Percentiles rank a stretch among this genome's conserved stretches.
These are phyloP conservation scores for Saprolegnia parasitica DNA, from an alignment of 352 stramenopile species.

Conservation along the genomic window DNA sequence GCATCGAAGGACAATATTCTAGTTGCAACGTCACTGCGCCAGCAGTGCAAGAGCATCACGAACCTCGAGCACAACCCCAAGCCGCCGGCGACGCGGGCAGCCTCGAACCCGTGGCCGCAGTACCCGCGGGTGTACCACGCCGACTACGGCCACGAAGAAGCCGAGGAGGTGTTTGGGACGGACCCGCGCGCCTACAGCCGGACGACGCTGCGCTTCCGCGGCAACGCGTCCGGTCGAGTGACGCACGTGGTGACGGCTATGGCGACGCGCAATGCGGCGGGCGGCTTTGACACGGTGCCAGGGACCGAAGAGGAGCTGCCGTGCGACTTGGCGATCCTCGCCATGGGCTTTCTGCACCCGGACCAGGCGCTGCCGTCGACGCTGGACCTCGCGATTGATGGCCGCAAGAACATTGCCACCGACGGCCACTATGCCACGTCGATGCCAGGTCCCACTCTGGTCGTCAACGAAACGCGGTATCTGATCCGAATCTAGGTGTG, in stretches of 20 bases:
- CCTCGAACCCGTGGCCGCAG: constrained; percentile 95
- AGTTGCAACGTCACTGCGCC: constrained; percentile 95
- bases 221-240: constrained; percentile 66
- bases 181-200: constrained; percentile 83
- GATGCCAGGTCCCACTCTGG: constrained; percentile 81
- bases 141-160: constrained; percentile 98
- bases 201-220: constrained; percentile 73
- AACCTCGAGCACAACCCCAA: constrained; percentile 96
- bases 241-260: constrained; percentile 67
- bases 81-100: constrained; percentile 86
- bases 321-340: constrained; percentile 92
- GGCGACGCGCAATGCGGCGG: constrained; percentile 40
- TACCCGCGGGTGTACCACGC: constrained; percentile 96
- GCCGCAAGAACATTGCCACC: constrained; percentile 89
- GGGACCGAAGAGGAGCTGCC: constrained; percentile 92
- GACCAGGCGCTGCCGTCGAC: constrained; percentile 89
- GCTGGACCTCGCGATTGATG: constrained; percentile 89
- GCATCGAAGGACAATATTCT: background rate
- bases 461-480: no score
- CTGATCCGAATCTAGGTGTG: constrained; percentile 78
- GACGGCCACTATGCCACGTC: constrained; percentile 32
- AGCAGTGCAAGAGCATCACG: constrained; percentile 93
- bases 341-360: constrained; percentile 96
- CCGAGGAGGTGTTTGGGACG: constrained; percentile 86
- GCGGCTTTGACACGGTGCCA: constrained; percentile 54